phyloP scores from a whole-genome alignment of 345 rosid genomes.

The Syzygium aromaticum region DNA sequence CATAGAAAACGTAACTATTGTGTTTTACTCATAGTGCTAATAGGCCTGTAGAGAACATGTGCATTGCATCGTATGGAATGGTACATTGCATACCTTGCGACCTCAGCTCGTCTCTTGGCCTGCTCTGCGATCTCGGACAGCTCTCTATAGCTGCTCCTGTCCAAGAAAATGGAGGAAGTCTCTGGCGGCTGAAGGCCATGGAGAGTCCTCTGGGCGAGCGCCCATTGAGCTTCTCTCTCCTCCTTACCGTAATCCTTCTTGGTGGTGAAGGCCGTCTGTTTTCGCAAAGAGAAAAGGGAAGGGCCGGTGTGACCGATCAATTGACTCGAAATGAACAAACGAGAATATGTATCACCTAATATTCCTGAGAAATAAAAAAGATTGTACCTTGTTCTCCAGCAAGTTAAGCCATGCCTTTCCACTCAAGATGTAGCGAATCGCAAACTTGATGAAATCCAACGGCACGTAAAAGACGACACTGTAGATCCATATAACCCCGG shows the following conservation, averaged over 20 bases:
- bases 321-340: background rate
- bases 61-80: background rate
- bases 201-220: conserved; percentile 26
- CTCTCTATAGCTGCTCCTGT: conserved; percentile 23
- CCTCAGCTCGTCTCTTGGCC: conserved; percentile 29
- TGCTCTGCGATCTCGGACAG: conserved; percentile 32
- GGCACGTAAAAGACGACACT: conserved; percentile 21
- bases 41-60: background rate
- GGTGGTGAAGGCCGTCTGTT: conserved; percentile 35
- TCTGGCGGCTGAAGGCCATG: conserved; percentile 31
- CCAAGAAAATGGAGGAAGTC: conserved; percentile 9
- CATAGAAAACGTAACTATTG: background rate
- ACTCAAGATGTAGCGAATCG: conserved; percentile 18
- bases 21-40: background rate
- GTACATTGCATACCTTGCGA: conserved; percentile 16
- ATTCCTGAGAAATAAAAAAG: background rate
- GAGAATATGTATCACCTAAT: background rate
- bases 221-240: conserved; percentile 42
- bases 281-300: background rate
- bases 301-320: background rate
- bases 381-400: conserved; percentile 20
- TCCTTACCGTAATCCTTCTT: conserved; percentile 31
- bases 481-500: conserved; percentile 28
- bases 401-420: conserved; percentile 29
- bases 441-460: conserved; percentile 22